Evolutionary conservation across 23 red algal genomes (phyloP).

Genomic region (Gracilariopsis chorda): DNA sequence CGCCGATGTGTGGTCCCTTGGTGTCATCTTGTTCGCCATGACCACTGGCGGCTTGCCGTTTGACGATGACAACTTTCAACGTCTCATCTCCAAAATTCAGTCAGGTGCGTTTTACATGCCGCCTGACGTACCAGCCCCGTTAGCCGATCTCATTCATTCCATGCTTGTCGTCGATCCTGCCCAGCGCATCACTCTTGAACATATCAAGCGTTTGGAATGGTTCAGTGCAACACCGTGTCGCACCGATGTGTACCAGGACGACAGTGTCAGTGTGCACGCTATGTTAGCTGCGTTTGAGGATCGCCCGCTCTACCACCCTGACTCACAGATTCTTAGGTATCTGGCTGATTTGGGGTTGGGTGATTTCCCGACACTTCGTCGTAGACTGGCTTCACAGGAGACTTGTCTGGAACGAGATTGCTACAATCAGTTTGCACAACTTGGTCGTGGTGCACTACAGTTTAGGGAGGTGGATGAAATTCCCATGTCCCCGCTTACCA

Average conservation of each 20-base stretch:
- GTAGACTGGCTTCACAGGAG: background rate
- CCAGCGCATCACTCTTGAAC: conserved; percentile 69
- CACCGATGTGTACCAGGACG: conserved; percentile 10
- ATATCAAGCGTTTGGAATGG: conserved; percentile 67
- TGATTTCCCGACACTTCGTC: conserved; percentile 23
- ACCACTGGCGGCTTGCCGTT: conserved; percentile 92
- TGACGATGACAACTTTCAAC: conserved; percentile 78
- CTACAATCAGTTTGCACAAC: conserved; percentile 1
- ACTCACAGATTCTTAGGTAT: background rate
- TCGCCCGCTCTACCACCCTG: background rate
- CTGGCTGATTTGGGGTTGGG: conserved; percentile 41
- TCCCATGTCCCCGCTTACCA: background rate
- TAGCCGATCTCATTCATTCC: conserved; percentile 45
- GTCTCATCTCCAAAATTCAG: conserved; percentile 67
- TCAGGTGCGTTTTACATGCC: conserved; percentile 75
- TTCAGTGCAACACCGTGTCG: conserved; percentile 31
- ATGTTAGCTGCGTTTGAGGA: background rate
- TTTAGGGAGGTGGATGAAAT: background rate
- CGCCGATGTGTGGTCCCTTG: conserved; percentile 86
- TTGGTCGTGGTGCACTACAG: background rate
- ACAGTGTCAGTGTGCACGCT: background rate
- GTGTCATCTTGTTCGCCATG: conserved; percentile 93
- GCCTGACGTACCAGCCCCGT: conserved; percentile 14
- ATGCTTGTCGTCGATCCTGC: conserved; percentile 80
- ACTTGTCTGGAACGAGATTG: conserved; percentile 14